Percentiles rank a stretch among this genome's conserved stretches.
phyloP scores from a whole-genome alignment of 139 green algal species.

The Haematococcus lacustris region DNA sequence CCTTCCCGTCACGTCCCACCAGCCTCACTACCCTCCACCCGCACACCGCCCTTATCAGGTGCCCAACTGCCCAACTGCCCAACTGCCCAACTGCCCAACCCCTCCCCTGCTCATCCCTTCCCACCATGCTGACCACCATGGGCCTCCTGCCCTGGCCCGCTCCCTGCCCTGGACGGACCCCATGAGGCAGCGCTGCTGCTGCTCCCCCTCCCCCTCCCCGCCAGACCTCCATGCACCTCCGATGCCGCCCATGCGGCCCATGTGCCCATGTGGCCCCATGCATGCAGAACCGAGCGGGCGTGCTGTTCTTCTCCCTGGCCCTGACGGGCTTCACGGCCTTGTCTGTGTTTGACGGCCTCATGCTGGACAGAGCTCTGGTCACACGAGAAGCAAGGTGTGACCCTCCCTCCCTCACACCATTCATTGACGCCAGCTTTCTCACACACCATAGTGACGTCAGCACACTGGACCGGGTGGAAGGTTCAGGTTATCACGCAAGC shows the following conservation, averaged over 20 bases:
- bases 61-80: background rate
- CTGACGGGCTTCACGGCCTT: constrained; percentile 73
- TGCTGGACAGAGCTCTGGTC: constrained; percentile 56
- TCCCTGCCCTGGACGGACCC: background rate
- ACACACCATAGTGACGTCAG: too few species aligned
- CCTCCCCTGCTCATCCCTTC: background rate
- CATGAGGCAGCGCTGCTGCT: background rate
- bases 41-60: background rate
- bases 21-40: background rate
- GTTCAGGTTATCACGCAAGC: too few species aligned
- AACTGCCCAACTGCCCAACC: background rate
- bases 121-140: background rate
- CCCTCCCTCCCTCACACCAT: too few species aligned
- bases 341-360: constrained; percentile 60
- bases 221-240: background rate
- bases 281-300: constrained; percentile 65
- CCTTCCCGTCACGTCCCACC: background rate
- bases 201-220: background rate
- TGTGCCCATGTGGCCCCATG: constrained; percentile 42
- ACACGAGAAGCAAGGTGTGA: too few species aligned
- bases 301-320: constrained; percentile 68
- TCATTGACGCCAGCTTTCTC: too few species aligned
- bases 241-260: background rate
- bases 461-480: too few species aligned
- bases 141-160: background rate